Conservation (phyloP, 176 grass and related monocot species). For the Oryza officinalis region DNA sequence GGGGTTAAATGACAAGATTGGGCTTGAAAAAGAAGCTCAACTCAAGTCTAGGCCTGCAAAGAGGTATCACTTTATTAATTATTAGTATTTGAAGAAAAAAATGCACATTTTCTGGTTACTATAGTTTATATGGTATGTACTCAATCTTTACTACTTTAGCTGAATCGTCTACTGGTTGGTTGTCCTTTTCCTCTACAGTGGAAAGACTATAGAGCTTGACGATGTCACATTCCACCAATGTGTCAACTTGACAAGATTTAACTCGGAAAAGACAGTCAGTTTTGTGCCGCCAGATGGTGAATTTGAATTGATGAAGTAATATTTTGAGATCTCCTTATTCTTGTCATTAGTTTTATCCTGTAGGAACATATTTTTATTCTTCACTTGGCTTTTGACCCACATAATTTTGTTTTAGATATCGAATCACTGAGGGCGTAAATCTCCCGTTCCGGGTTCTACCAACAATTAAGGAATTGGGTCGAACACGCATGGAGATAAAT, state of each 20-base stretch:
- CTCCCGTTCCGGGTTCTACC: slow-evolving; percentile 95
- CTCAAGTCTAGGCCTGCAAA: slow-evolving; percentile 92
- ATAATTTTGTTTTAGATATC: slow-evolving; percentile 70
- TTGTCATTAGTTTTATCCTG: slow-evolving; percentile 12
- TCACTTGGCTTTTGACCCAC: slow-evolving; percentile 34
- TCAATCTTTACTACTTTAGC: background rate
- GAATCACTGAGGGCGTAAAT: slow-evolving; percentile 98
- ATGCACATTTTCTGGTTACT: slow-evolving; percentile 7
- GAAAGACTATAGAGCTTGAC: slow-evolving; percentile 99
- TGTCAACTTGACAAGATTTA: slow-evolving; percentile 98
- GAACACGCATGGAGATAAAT: slow-evolving; percentile 98
- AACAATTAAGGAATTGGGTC: slow-evolving; percentile 97
- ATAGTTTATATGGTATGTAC: background rate
- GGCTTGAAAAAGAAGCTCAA: slow-evolving; percentile 97
- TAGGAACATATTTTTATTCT: slow-evolving; percentile 2
- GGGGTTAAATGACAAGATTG: slow-evolving; percentile 98
- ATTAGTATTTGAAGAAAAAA: slow-evolving; percentile 18
- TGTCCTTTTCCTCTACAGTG: slow-evolving; percentile 49
- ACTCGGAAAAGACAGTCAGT: slow-evolving; percentile 99
- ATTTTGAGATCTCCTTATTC: slow-evolving; percentile 29
- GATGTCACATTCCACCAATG: slow-evolving; percentile 99
- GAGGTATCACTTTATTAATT: slow-evolving; percentile 50
- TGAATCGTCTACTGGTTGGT: background rate
- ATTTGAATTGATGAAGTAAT: slow-evolving; percentile 99
- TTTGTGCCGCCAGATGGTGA: slow-evolving; percentile 99